A percentile compares a stretch with the other conserved stretches of the same genome.
Conservation (phyloP, 1,139 yeast species). For the Protomyces gravidus region DNA sequence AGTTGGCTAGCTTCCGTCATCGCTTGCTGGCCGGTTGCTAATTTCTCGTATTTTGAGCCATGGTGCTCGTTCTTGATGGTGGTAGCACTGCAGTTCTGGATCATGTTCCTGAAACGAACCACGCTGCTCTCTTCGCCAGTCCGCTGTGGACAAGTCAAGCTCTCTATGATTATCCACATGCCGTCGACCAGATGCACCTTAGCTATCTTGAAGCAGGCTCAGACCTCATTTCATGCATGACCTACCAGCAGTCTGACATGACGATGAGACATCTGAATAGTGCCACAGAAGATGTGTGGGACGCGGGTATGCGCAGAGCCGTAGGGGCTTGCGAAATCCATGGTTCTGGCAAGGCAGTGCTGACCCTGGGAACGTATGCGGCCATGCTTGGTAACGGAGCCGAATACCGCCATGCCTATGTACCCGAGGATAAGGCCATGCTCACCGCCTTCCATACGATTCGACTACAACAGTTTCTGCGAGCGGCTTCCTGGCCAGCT, state of each 20-base stretch:
- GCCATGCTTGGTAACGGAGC: constrained; percentile 26
- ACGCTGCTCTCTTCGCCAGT: constrained; percentile 3
- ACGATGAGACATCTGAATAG: constrained; percentile 13
- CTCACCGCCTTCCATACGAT: constrained; percentile 7
- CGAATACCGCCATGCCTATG: constrained; percentile 4
- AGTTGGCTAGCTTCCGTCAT: too few relatives aligned
- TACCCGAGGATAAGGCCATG: not conserved
- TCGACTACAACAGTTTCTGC: constrained; percentile 5
- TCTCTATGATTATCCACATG: constrained; percentile 10
- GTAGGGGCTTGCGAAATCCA: not conserved
- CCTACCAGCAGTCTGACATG: constrained; percentile 18
- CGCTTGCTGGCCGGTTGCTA: too few relatives aligned
- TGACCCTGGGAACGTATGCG: constrained; percentile 23
- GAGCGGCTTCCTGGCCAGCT: not conserved
- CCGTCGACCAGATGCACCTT: constrained; percentile 2
- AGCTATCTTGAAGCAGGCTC: constrained; percentile 17
- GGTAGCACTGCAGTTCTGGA: constrained; percentile 24
- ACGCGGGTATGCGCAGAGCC: constrained; percentile 15
- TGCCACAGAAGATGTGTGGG: constrained; percentile 1
- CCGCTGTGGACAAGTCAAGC: constrained; percentile 26
- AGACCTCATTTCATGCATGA: constrained; percentile 22
- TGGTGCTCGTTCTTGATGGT: constrained; percentile 25
- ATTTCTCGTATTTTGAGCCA: not conserved
- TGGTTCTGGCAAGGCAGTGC: not conserved
- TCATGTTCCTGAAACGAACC: not conserved